Base-by-base conservation (phyloP, 1,284 basidiomycete species). In the Ganoderma leucocontextum region DNA sequence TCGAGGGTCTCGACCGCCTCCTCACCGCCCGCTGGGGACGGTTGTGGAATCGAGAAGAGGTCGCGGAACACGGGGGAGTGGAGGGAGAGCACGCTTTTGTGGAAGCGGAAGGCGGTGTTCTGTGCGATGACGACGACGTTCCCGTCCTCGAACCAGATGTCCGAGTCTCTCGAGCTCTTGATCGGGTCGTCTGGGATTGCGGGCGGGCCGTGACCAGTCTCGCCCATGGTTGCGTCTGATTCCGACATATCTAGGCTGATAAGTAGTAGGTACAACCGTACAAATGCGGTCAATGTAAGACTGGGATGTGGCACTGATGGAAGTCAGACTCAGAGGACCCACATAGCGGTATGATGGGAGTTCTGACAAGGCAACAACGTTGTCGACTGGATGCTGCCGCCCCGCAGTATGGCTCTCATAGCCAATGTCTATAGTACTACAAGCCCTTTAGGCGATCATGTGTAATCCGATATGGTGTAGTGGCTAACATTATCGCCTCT, bases 91-190 rank as follows among this genome's bases (percentile, higher is more conserved):
- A 25, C 15, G 12, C 60, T 47, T 13, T 15, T 35, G 41, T 62
- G 60, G 33, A 62, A 38, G n/a, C 60, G 33, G 35, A 62, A 62
- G 22, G 36, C 41, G 53, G n/a, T 35, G 25, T 63, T n/a, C 6
- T 33, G 6, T n/a, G 61, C 41, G n/a, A 52, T 41, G 17, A 66
- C 15, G 35, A 66, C 25, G 44, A 62, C 9, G 41, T 47, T 62
- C 1, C 60, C 65, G 60, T 65, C 64, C 15, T 53, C 15, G 59
- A 53, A 60, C 64, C 64, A 65, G 33, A 58, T 33, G 15, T 64
- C 25, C 10, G 35, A 12, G 38, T 63, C 62, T 10, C 33, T n/a
- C n/a, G n/a, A n/a, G n/a, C n/a, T 52, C 49, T 25, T 19, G 25
- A 52, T 52, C 25, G 4, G 0, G 39, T 13, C 39, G 13, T 39